Evolutionary conservation across 345 rosid species (phyloP).

Genomic region (Salix dunnii): DNA sequence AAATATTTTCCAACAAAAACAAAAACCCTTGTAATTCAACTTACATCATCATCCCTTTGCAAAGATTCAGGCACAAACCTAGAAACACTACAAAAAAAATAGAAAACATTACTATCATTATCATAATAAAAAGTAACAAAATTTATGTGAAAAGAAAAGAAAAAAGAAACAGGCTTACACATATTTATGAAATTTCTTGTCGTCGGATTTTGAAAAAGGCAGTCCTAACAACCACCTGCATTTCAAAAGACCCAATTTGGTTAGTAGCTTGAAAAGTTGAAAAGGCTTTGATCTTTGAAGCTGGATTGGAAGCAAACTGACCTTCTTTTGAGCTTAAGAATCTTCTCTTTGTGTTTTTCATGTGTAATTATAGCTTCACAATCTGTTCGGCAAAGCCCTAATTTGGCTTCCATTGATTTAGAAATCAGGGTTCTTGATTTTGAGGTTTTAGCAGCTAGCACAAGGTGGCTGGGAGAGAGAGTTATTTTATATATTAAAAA

Average conservation of each 20-base stretch:
- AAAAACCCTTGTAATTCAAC: constrained; percentile 16
- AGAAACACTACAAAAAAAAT: constrained; percentile 9
- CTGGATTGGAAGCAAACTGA: constrained; percentile 6
- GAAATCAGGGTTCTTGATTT: neutral
- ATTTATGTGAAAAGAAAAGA: neutral
- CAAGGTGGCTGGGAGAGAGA: too few species aligned
- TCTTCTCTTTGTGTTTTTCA: constrained; percentile 47
- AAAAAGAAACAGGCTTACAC: constrained; percentile 34
- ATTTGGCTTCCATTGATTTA: constrained; percentile 16
- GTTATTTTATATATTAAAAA: too few species aligned
- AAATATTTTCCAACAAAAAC: too few species aligned
- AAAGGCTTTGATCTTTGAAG: neutral
- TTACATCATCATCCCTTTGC: constrained; percentile 85
- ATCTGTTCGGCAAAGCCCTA: constrained; percentile 29
- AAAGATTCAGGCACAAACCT: constrained; percentile 66
- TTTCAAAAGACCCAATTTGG: neutral
- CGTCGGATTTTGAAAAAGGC: constrained; percentile 33
- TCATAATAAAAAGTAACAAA: neutral
- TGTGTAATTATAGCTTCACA: constrained; percentile 37
- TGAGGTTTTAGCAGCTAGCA: neutral
- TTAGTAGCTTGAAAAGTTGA: neutral
- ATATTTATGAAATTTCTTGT: constrained; percentile 36
- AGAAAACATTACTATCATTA: constrained; percentile 1
- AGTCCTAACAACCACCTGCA: constrained; percentile 79
- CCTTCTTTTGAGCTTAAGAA: constrained; percentile 60